These are phyloP conservation scores for Pichia pseudocactophila DNA, from an alignment of 805 yeast genomes.

Conservation along the genomic window DNA sequence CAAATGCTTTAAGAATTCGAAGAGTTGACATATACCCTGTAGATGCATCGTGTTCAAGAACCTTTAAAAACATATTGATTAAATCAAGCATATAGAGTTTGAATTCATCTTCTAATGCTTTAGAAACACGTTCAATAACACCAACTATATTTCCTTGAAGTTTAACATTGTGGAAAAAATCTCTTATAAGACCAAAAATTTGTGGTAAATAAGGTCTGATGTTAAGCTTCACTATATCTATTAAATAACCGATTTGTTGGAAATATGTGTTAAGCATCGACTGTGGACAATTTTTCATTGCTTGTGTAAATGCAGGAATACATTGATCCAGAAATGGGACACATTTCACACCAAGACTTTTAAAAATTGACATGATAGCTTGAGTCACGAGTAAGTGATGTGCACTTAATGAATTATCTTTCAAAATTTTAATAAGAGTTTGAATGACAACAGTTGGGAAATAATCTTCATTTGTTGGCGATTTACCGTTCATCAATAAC, in stretches of 20 bases:
- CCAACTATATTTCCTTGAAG: constrained; percentile 73
- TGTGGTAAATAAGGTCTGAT: constrained; percentile 74
- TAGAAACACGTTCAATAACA: constrained; percentile 74
- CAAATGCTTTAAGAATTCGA: constrained; percentile 73
- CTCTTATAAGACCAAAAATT: constrained; percentile 66
- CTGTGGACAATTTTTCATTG: constrained; percentile 74
- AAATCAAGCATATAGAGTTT: constrained; percentile 73
- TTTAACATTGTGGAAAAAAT: constrained; percentile 53
- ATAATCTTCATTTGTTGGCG: constrained; percentile 88
- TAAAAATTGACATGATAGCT: constrained; percentile 85
- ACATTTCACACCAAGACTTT: constrained; percentile 79
- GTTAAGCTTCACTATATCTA: constrained; percentile 80
- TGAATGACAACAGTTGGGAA: constrained; percentile 92
- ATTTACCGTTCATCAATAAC: constrained; percentile 83
- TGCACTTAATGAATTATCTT: constrained; percentile 73
- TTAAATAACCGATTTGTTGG: constrained; percentile 75
- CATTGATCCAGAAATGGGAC: constrained; percentile 83
- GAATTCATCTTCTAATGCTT: constrained; percentile 87
- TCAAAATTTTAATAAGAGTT: constrained; percentile 71
- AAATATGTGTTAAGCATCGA: constrained; percentile 80
- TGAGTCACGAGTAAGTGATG: constrained; percentile 93
- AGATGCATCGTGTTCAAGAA: constrained; percentile 65
- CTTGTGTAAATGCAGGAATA: constrained; percentile 77
- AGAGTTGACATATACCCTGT: constrained; percentile 52
- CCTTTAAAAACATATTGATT: constrained; percentile 64